Evolutionary conservation across 306 rosid species (phyloP), one percentile per base, ranked within the genome.

Genomic region (Ziziphus jujuba): DNA sequence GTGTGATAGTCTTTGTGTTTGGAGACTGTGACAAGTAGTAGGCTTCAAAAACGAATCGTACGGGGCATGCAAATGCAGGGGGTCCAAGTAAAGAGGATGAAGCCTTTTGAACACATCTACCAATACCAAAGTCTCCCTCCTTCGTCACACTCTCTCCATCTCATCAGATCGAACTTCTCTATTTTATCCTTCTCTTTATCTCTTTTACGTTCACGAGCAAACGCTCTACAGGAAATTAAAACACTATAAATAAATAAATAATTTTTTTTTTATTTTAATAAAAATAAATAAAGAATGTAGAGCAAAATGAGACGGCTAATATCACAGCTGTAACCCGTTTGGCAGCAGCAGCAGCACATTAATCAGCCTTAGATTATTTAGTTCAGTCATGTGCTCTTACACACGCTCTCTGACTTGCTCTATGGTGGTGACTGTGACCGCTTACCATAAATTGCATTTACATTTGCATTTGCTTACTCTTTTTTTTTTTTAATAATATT

Each of bases 251-350:
- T n/a, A n/a, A n/a, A n/a, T n/a, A n/a, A n/a, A n/a, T n/a, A n/a
- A n/a, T n/a, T n/a, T n/a, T n/a, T n/a, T n/a, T n/a, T n/a, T n/a
- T n/a, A n/a, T n/a, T n/a, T n/a, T n/a, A n/a, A n/a, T n/a, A n/a
- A n/a, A n/a, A n/a, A n/a, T n/a, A n/a, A n/a, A n/a, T n/a, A n/a
- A n/a, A n/a, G n/a, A n/a, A n/a, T n/a, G n/a, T 58, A 57, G 20
- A 57, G 4, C 2, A 34, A 58, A 58, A 58, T 58, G 45, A 34
- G 48, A 2, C 63, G 15, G 25, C 36, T 59, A 59, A 34, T 33
- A 11, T 9, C 57, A 52, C 66, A 61, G 66, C 66, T 61, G 35
- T 61, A 61, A 61, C 43, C 31, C 24, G 38, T 21, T 61, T 61
- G 51, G 33, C 51, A 36, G 66, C 21, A 7, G 20, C 66, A 61